These are phyloP conservation scores for Cucumis variabilis DNA, from an alignment of 331 rosid species.

Conservation along the genomic window DNA sequence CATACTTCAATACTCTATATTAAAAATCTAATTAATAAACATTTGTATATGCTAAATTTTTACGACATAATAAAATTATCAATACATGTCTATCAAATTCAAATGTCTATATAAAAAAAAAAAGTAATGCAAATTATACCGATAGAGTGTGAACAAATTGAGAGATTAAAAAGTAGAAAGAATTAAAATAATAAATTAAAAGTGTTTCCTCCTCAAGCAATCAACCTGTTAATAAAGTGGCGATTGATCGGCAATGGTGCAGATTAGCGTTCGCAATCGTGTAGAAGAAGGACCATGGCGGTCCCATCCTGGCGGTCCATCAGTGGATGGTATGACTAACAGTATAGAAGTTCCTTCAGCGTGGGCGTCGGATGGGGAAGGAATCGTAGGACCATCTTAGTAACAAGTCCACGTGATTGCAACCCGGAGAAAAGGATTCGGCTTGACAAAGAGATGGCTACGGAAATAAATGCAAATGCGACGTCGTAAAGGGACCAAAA, in stretches of 20 bases:
- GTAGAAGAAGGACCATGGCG: slow-evolving; percentile 3
- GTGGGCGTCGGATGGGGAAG: background rate
- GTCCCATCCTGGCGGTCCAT: background rate
- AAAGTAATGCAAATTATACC: no score
- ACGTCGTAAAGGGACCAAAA: background rate
- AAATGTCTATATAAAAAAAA: no score
- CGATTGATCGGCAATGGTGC: background rate
- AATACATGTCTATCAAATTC: no score
- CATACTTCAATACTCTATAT: no score
- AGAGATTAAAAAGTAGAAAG: background rate
- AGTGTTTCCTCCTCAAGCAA: no score
- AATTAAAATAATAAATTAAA: no score
- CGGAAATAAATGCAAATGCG: slow-evolving; percentile 13
- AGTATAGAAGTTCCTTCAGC: background rate
- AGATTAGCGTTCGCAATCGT: background rate
- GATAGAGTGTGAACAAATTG: background rate
- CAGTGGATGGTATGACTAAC: background rate
- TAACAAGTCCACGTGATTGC: slow-evolving; percentile 18
- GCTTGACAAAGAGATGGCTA: background rate
- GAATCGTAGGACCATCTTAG: background rate
- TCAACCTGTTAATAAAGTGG: background rate
- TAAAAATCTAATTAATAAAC: no score
- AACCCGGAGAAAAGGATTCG: slow-evolving; percentile 24
- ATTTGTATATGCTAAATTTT: no score
- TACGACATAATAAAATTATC: no score